Conservation (phyloP, 192 early-diverging fungal species). For the Thoreauomyces humboldtii region DNA sequence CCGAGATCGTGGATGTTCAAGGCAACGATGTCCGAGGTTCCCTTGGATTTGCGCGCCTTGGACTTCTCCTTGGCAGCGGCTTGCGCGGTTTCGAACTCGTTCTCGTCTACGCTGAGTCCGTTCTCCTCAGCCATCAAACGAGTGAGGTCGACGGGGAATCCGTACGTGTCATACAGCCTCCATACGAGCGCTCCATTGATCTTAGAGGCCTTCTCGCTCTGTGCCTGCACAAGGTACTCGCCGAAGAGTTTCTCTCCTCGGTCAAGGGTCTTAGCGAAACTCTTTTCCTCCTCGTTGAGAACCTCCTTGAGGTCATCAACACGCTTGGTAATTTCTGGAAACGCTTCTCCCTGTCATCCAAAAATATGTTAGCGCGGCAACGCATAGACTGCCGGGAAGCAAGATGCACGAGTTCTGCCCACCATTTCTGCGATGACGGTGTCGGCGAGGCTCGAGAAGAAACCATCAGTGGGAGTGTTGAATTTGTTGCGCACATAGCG, state of each 20-base stretch:
- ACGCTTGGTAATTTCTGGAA: conserved; percentile 82
- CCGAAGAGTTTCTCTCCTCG: conserved; percentile 94
- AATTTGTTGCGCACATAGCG: conserved; percentile 94
- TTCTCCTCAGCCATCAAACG: conserved; percentile 98
- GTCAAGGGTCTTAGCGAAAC: conserved; percentile 95
- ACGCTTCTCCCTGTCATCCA: conserved; percentile 67
- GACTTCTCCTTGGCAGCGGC: conserved; percentile 74
- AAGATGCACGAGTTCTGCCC: conserved; percentile 14
- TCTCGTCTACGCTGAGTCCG: conserved; percentile 80
- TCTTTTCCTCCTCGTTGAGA: conserved; percentile 91
- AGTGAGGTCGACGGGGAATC: conserved; percentile 97
- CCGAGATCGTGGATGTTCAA: conserved; percentile 93
- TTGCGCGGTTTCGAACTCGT: conserved; percentile 75
- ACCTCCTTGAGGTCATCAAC: conserved; percentile 89
- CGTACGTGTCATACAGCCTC: conserved; percentile 98
- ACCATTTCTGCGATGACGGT: conserved; percentile 88
- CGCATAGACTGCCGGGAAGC: conserved; percentile 3
- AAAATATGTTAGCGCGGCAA: neutral
- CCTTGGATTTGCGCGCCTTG: conserved; percentile 50
- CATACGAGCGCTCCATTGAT: conserved; percentile 89
- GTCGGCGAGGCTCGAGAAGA: conserved; percentile 93
- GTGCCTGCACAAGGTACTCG: conserved; percentile 63
- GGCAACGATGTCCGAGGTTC: conserved; percentile 59
- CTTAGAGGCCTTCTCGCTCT: conserved; percentile 54
- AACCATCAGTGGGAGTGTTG: conserved; percentile 80